Conservation (phyloP, 192 early-diverging fungal genomes). For the Pilaira anomala region DNA sequence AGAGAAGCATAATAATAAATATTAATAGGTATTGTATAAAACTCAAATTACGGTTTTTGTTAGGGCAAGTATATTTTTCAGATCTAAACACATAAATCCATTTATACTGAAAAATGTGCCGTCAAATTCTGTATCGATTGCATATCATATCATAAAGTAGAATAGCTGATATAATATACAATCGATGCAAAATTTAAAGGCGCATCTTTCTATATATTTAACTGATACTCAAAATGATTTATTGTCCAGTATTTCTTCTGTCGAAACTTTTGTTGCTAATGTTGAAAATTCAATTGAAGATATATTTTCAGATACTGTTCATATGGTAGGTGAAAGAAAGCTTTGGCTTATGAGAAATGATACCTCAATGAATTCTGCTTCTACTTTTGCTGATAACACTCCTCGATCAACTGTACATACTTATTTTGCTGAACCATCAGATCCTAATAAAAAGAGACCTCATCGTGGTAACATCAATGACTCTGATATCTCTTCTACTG, state of each 20-base stretch:
- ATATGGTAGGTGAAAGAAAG: constrained; percentile 27
- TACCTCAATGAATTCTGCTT: not conserved
- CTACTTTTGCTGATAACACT: not conserved
- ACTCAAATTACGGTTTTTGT: too few relatives aligned
- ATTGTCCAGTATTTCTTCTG: not conserved
- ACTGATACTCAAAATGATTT: constrained; percentile 17
- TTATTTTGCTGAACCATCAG: not conserved
- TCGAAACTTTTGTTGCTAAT: constrained; percentile 11
- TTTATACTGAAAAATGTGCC: too few relatives aligned
- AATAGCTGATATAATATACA: too few relatives aligned
- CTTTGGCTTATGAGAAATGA: constrained; percentile 20
- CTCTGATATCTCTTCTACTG: not conserved
- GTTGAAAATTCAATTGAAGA: constrained; percentile 24
- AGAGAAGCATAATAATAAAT: too few relatives aligned
- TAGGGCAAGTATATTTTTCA: too few relatives aligned
- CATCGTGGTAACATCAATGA: constrained; percentile 13
- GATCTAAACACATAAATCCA: too few relatives aligned
- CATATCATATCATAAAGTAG: too few relatives aligned
- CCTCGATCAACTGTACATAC: not conserved
- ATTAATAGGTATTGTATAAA: too few relatives aligned
- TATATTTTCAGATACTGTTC: constrained; percentile 18
- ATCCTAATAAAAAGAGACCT: not conserved
- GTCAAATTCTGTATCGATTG: too few relatives aligned
- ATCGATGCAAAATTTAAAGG: too few relatives aligned
- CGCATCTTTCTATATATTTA: too few relatives aligned